These are phyloP conservation scores for Plasmodium sp. DNA, from an alignment of 169 alveolate species.

Conservation along the genomic window DNA sequence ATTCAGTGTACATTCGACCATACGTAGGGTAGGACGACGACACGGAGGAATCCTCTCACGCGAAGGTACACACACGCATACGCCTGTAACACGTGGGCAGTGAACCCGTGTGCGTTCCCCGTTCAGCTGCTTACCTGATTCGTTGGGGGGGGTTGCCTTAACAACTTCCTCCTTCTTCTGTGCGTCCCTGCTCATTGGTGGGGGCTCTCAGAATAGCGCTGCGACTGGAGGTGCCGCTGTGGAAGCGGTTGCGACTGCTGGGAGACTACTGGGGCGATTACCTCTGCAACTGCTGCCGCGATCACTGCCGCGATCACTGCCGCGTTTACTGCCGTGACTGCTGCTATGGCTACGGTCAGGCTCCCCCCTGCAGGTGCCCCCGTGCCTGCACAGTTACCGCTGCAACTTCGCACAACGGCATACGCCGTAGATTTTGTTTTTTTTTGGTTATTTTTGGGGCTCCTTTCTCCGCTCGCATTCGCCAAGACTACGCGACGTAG, in stretches of 20 bases:
- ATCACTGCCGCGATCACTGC: not conserved
- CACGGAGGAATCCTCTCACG: not conserved
- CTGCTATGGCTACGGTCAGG: not conserved
- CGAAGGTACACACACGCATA: not conserved
- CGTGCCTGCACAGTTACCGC: not conserved
- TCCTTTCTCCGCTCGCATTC: not conserved
- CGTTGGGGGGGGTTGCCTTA: not conserved
- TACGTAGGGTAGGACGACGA: not conserved
- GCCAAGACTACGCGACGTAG: not conserved
- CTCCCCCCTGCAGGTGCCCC: not conserved
- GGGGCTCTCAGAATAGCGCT: not conserved
- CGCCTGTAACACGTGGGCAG: not conserved
- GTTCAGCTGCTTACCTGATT: conserved; percentile 2
- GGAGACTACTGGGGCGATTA: too few species aligned
- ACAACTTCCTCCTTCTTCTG: conserved; percentile 22
- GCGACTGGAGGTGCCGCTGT: not conserved
- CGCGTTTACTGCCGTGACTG: not conserved
- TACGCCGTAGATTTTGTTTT: not conserved
- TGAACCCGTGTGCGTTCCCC: not conserved
- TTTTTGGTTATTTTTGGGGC: not conserved
- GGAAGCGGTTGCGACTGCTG: too few species aligned
- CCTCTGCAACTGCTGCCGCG: not conserved
- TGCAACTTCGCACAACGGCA: not conserved
- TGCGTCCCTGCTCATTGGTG: not conserved
- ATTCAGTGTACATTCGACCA: not conserved